These are phyloP conservation scores for Endocalyx cinctus DNA, from an alignment of 2,329 filamentous ascomycete species.

Conservation along the genomic window DNA sequence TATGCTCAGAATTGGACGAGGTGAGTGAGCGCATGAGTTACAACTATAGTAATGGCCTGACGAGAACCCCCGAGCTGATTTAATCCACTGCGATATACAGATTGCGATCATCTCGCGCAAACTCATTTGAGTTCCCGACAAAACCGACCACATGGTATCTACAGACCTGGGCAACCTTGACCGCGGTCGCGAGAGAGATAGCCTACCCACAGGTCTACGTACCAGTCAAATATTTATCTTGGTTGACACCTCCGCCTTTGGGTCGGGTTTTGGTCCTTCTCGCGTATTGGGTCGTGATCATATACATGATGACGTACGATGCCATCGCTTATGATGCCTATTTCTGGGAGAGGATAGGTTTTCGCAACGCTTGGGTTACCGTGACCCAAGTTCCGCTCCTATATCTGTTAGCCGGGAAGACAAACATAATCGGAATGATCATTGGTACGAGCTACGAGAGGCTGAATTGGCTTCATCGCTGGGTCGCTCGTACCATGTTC, in stretches of 20 bases:
- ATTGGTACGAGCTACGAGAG: slow-evolving; percentile 63
- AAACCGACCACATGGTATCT: slow-evolving; percentile 41
- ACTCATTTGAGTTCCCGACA: slow-evolving; percentile 45
- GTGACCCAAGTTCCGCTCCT: slow-evolving; percentile 61
- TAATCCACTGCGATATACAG: too few species aligned
- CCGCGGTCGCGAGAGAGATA: slow-evolving; percentile 52
- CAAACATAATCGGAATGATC: slow-evolving; percentile 55
- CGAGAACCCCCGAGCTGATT: too few species aligned
- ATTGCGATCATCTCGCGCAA: too few species aligned
- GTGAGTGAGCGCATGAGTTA: slow-evolving; percentile 30
- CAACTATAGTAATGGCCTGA: too few species aligned
- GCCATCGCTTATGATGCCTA: slow-evolving; percentile 48
- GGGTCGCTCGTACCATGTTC: slow-evolving; percentile 66
- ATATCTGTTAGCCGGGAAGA: slow-evolving; percentile 57
- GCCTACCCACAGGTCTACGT: slow-evolving; percentile 52
- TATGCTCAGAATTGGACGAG: slow-evolving; percentile 35
- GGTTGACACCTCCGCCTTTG: slow-evolving; percentile 54
- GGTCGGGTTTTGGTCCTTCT: slow-evolving; percentile 51
- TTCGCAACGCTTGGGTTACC: slow-evolving; percentile 63
- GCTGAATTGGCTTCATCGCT: slow-evolving; percentile 70
- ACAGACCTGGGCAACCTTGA: slow-evolving; percentile 55
- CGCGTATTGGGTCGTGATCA: slow-evolving; percentile 54
- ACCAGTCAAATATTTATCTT: slow-evolving; percentile 40
- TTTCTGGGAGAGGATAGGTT: slow-evolving; percentile 62
- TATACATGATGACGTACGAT: slow-evolving; percentile 51